These are phyloP conservation scores for Rehmannia glutinosa DNA, from an alignment of 257 asterid genomes.

Conservation along the genomic window DNA sequence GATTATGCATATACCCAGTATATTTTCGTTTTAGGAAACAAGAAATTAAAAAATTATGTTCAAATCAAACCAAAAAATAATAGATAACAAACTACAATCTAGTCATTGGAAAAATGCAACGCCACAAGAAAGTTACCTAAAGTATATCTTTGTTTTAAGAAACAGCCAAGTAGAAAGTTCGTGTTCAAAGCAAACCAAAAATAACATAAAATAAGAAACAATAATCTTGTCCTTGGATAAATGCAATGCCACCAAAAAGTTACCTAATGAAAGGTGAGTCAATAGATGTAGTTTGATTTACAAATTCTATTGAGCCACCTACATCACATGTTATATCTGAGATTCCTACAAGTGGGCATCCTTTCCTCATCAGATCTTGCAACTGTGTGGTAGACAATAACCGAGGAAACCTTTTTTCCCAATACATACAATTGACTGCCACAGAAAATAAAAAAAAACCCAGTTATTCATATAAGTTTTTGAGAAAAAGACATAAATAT, in stretches of 20 bases:
- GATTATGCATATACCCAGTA: background rate
- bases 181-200: background rate
- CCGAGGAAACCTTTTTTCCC: conserved; percentile 93
- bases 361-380: conserved; percentile 60
- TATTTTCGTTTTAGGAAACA: background rate
- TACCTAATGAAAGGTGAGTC: conserved; percentile 98
- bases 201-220: background rate
- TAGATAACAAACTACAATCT: background rate
- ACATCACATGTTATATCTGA: conserved; percentile 89
- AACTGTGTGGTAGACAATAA: conserved; percentile 62
- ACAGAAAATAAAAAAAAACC: background rate
- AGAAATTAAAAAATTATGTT: background rate
- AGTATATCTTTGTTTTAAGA: background rate
- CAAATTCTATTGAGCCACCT: conserved; percentile 83
- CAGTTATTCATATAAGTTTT: conserved; percentile 2
- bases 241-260: background rate
- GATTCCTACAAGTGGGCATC: conserved; percentile 83
- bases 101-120: background rate
- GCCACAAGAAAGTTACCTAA: conserved; percentile 34
- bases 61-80: background rate
- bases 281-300: conserved; percentile 66
- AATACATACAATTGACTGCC: conserved; percentile 95
- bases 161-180: background rate
- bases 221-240: background rate
- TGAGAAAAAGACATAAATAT: too few relatives aligned